Evolutionary conservation across 495 filamentous ascomycete genomes (phyloP), one percentile per base, ranked within the genome.

Genomic region (Neurospora sp.): DNA sequence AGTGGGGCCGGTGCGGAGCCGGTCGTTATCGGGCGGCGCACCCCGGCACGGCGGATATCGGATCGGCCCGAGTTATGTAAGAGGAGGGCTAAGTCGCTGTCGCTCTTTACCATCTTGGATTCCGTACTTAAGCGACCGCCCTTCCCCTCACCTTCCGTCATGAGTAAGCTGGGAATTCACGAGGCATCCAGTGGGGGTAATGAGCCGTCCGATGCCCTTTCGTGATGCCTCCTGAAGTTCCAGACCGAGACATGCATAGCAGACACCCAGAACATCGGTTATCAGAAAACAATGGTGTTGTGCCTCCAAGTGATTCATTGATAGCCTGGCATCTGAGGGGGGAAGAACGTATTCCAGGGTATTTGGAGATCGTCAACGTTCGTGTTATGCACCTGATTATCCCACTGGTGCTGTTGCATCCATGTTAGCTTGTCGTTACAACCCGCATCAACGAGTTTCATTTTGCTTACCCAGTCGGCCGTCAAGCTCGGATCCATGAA

Each of bases 391-490:
- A 80, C 54, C 39, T 80, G 76, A 37, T 74, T 74, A 71, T 80
- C 79, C 74, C 75, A 80, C 1, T 73, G 42, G 8, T 75, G 66
- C 78, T 80, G 40, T 16, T 18, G 41, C 14, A 31, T 35, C 39
- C 40, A 59, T 27, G 73, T 73, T 42, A 74, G 72, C 42, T 16
- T 70, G 2, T 48, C 20, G 6, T 23, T 39, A 54, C 48, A 18
- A 4, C 48, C 46, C 72, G 59, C 11, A 69, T 35, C 16, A 12
- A 39, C 12, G 5, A 72, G 3, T 39, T 9, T 62, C 3, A 1
- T 10, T n/a, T 4, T 59, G 42, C 78, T 70, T 72, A 80, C 79
- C 79, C 79, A 80, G 44, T 79, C 75, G 12, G 72, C 70, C 4
- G 39, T 70, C 39, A 76, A 39, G 35, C 44, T 73, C 4, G 77